Base-by-base conservation (phyloP, 345 rosid species). In the Eucalyptus dawsonii region DNA sequence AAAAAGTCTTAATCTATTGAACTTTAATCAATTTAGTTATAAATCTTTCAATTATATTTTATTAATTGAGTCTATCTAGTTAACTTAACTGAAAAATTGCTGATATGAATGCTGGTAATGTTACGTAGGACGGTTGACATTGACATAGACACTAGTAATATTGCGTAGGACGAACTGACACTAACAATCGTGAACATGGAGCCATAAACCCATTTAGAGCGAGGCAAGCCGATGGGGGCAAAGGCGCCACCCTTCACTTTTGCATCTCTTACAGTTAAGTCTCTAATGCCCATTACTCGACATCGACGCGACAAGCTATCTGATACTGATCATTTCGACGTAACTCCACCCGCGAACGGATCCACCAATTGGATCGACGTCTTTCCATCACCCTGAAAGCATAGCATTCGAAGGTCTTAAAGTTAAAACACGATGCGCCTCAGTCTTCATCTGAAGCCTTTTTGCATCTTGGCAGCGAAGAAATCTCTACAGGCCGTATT, bases 71-170 rank as follows among this genome's bases (percentile, higher is more conserved):
- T 5, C 3, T 58, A 58, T 58, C 1, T 0, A 27, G n/a, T 25
- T 21, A 58, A 5, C 2, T 58, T 5, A 58, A 14, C 0, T 0
- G 0, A 27, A 58, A 2, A 58, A 25, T 58, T 1, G 1, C 4
- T 5, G 2, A 53, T 11, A 53, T 8, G 11, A 53, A 53, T 19
- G 11, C 1, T 0, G 5, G 5, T 53, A 53, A 53, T 53, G 5
- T 19, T 53, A 53, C 0, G 1, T 1, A 19, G 9, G 10, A 53
- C 3, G 58, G 4, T 53, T 53, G 58, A 8, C 24, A 53, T 0
- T 19, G 10, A 53, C 56, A 19, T 53, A 19, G 0, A 53, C 0
- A 3, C 1, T 53, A 3, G 4, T 53, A 3, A 53, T 53, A 1
- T 0, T 19, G 7, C 0, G 0, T 53, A 3, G 24, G 24, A 53